Evolutionary conservation across 2,329 filamentous ascomycete species (phyloP), one percentile per base, ranked within the genome.

Genomic region (Camptophora hylomeconis): DNA sequence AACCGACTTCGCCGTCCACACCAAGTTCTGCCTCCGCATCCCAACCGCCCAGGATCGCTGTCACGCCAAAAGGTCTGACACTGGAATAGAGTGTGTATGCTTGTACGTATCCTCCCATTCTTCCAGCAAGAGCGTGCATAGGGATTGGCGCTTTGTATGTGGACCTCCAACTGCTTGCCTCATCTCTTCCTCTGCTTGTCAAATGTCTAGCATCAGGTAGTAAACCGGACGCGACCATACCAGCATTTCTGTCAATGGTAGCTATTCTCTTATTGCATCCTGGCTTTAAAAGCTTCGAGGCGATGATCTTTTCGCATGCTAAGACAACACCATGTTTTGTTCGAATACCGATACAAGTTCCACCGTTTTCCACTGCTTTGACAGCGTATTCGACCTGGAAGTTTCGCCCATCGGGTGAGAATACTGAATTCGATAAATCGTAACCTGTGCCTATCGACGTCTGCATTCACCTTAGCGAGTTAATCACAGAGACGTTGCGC

Each of bases 381-480:
- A 92, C 80, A 45, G 89, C 89, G 58, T 98, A 98, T 69, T 98
- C 89, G 58, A 78, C 74, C 63, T 98, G 89, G 61, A 98, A 98
- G 61, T 98, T 98, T 48, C 89, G 81, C 54, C 89, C 89, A 64
- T 98, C 89, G 44, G 89, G 89, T 26, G 89, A 95, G 70, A 95
- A 98, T 67, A 95, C 92, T 52, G 89, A 95, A 72, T 98, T 98
- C 57, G 83, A 83, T 50, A 98, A 79, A 74, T 98, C 89, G 66
- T 98, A 98, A 53, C 89, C 89, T 51, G 89, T 98, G 55, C 89
- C 89, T 80, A 98, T 98, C 54, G 89, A 98, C 52, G 89, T 98
- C 89, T 98, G 38, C 16, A 26, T 20, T 20, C 12, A 11, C 17
- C 20, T 22, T 24, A 27, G 35, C n/a, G n/a, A n/a, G n/a, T n/a